A percentile compares a stretch with the other conserved stretches of the same genome.
Evolutionary conservation across 23 red algal genomes (phyloP).

Genomic region (Rhodosorus marinus): DNA sequence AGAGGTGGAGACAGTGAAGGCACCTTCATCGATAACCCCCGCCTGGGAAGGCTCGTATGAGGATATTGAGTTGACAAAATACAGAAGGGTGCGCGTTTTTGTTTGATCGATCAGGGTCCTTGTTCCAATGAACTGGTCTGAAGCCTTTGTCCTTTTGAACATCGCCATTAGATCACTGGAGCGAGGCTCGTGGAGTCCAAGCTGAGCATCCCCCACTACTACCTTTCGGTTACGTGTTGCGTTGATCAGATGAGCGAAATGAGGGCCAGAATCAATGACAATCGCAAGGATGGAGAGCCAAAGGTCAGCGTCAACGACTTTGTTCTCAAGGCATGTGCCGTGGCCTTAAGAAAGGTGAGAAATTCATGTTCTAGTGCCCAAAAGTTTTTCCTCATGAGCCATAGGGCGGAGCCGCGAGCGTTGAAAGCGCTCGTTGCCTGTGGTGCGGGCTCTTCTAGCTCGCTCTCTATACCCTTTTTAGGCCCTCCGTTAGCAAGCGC

Average conservation of each 20-base stretch:
- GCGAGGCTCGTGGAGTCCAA: constrained; percentile 78
- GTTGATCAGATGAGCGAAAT: constrained; percentile 62
- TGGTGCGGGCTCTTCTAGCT: too few relatives aligned
- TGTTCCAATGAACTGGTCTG: too few relatives aligned
- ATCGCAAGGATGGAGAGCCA: constrained; percentile 17
- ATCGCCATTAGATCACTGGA: constrained; percentile 41
- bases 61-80: background rate
- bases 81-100: too few relatives aligned
- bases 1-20: too few relatives aligned
- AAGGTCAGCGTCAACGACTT: constrained; percentile 97
- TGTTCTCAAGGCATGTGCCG: constrained; percentile 73
- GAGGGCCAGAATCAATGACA: constrained; percentile 35
- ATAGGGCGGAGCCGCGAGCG: too few relatives aligned
- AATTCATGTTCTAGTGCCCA: background rate
- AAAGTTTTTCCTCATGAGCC: too few relatives aligned
- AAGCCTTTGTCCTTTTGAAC: too few relatives aligned
- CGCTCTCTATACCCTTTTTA: too few relatives aligned
- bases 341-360: constrained; percentile 60
- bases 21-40: background rate
- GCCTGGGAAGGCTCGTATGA: background rate
- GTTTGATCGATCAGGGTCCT: too few relatives aligned
- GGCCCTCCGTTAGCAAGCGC: too few relatives aligned
- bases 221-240: constrained; percentile 28
- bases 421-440: too few relatives aligned
- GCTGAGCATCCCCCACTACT: constrained; percentile 79